A percentile compares a stretch with the other conserved stretches of the same genome.
These are phyloP conservation scores for Madurella fahalii DNA, from an alignment of 2,329 filamentous ascomycete genomes.

Conservation along the genomic window DNA sequence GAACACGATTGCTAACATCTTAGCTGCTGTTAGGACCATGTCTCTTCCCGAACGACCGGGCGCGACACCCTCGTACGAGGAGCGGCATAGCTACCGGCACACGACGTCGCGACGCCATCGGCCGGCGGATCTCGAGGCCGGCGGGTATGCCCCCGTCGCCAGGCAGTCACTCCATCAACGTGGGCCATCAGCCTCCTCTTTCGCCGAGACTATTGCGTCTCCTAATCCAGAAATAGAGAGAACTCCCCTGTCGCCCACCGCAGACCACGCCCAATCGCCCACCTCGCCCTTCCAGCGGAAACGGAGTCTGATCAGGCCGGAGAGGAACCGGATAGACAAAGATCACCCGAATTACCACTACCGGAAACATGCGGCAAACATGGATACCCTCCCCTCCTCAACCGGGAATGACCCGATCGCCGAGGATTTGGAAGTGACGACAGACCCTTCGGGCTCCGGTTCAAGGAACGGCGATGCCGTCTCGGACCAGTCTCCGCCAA, in stretches of 20 bases:
- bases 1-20: conserved; percentile 21
- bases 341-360: conserved; percentile 96
- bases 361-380: conserved; percentile 87
- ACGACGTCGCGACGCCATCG: conserved; percentile 63
- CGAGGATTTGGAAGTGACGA: conserved; percentile 69
- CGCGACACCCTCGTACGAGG: conserved; percentile 56
- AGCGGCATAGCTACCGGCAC: conserved; percentile 61
- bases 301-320: conserved; percentile 82
- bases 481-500: conserved; percentile 42
- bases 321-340: conserved; percentile 77
- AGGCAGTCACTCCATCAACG: conserved; percentile 46
- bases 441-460: conserved; percentile 47
- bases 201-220: conserved; percentile 53
- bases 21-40: conserved; percentile 44
- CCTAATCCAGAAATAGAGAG: conserved; percentile 54
- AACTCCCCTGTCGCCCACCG: conserved; percentile 50
- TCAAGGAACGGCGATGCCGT: conserved; percentile 40
- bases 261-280: conserved; percentile 30
- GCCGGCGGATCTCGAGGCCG: conserved; percentile 67
- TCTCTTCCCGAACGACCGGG: conserved; percentile 63
- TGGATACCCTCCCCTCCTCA: conserved; percentile 83
- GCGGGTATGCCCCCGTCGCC: conserved; percentile 44
- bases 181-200: conserved; percentile 55
- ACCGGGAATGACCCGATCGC: conserved; percentile 87
- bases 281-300: conserved; percentile 58